These are phyloP conservation scores for Lycium barbarum DNA, from an alignment of 257 asterid species.

Conservation along the genomic window DNA sequence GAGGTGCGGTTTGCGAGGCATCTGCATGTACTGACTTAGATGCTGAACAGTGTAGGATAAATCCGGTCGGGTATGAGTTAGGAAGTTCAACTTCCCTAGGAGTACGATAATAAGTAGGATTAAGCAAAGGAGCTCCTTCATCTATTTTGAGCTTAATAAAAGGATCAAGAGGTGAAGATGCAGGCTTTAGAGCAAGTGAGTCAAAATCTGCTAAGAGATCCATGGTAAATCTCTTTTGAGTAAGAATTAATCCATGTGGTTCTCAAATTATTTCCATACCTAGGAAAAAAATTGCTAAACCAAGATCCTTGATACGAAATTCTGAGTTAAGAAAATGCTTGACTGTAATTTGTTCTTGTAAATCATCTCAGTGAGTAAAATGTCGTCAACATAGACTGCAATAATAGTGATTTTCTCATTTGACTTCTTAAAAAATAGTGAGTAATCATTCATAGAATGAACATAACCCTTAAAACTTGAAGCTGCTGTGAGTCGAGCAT, in stretches of 20 bases:
- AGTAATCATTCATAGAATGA: no score
- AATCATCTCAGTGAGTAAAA: not conserved
- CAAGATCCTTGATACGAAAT: not conserved
- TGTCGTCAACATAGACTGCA: not conserved
- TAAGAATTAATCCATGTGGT: no score
- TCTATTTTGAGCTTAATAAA: not conserved
- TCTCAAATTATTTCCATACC: no score
- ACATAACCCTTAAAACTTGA: not conserved
- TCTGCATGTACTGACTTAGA: not conserved
- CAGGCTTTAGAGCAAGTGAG: not conserved
- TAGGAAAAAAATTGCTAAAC: no score
- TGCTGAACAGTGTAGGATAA: not conserved
- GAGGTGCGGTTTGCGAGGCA: not conserved
- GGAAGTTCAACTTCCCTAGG: not conserved
- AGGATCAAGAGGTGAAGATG: not conserved
- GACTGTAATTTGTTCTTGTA: not conserved
- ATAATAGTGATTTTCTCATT: no score
- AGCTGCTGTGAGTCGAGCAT: not conserved
- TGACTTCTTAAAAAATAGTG: not conserved
- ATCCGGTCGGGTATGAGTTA: not conserved
- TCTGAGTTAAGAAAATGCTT: no score
- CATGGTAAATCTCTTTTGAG: not conserved
- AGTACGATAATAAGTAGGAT: not conserved
- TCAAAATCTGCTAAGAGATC: not conserved
- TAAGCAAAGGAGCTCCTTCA: not conserved